A percentile compares a stretch with the other conserved stretches of the same genome.
phyloP scores from a whole-genome alignment of 2,329 filamentous ascomycete genomes.

The Canariomyces notabilis region DNA sequence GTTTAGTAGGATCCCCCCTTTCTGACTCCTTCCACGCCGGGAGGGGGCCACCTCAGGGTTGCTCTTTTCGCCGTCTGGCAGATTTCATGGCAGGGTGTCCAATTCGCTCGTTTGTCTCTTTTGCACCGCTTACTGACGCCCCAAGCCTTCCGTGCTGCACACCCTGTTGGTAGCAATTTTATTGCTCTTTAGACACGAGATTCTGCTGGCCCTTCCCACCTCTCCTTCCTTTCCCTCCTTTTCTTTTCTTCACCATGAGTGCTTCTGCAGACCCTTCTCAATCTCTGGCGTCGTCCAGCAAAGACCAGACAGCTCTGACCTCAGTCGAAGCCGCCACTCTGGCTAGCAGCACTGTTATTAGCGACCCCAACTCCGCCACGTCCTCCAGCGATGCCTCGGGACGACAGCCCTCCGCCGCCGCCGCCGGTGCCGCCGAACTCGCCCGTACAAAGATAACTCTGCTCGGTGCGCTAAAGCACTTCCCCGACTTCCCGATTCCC shows the following conservation, averaged over 20 bases:
- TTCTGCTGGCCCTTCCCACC: slow-evolving; percentile 28
- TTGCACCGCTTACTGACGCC: slow-evolving; percentile 20
- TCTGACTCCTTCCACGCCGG: slow-evolving; percentile 16
- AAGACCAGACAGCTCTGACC: slow-evolving; percentile 29
- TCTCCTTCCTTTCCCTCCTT: slow-evolving; percentile 27
- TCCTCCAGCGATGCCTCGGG: slow-evolving; percentile 51
- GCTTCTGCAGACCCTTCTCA: slow-evolving; percentile 26
- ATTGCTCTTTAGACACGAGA: slow-evolving; percentile 21
- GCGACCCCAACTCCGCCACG: slow-evolving; percentile 27
- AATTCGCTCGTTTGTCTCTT: slow-evolving; percentile 22
- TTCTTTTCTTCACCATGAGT: slow-evolving; percentile 34
- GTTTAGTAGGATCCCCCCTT: slow-evolving; percentile 4
- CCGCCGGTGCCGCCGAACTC: slow-evolving; percentile 60
- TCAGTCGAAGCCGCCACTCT: slow-evolving; percentile 30
- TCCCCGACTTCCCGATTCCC: slow-evolving; percentile 84
- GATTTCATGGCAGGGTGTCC: slow-evolving; percentile 15
- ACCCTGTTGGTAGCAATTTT: slow-evolving; percentile 17
- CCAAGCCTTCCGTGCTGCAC: slow-evolving; percentile 20
- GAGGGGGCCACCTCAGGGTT: slow-evolving; percentile 15
- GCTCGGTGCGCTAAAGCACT: slow-evolving; percentile 71
- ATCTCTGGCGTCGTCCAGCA: slow-evolving; percentile 21
- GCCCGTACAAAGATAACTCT: slow-evolving; percentile 66
- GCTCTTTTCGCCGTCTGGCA: slow-evolving; percentile 17
- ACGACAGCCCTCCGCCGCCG: slow-evolving; percentile 58
- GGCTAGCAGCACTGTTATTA: slow-evolving; percentile 17